Evolutionary conservation across 139 green algal genomes (phyloP).

Genomic region (Monoraphidium neglectum): DNA sequence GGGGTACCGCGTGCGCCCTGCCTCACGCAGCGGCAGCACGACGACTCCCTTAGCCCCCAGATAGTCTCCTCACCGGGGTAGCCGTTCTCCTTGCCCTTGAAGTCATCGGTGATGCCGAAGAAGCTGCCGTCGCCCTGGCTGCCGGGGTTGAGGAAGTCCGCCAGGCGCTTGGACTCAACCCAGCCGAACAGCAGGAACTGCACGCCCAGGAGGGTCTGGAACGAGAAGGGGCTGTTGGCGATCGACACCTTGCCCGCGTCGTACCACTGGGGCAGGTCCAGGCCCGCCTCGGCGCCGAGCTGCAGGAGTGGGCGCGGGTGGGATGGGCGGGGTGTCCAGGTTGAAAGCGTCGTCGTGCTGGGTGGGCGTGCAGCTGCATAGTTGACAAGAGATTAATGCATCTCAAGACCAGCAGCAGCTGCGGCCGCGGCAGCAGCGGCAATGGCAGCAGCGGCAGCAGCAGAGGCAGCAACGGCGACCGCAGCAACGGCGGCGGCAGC

Average conservation of each 20-base stretch:
- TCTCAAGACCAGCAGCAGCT: constrained; percentile 4
- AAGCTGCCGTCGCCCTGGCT: constrained; percentile 85
- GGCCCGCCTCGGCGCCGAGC: constrained; percentile 47
- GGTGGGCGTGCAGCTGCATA: neutral
- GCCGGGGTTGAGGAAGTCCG: constrained; percentile 85
- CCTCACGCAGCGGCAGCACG: no score
- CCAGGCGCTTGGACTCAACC: constrained; percentile 77
- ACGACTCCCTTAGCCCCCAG: no score
- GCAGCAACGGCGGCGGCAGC: constrained; percentile 31
- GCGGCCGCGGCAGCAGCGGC: constrained; percentile 16
- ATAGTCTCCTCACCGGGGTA: constrained; percentile 57
- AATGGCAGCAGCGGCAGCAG: constrained; percentile 22
- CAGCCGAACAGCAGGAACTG: constrained; percentile 76
- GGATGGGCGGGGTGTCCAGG: neutral
- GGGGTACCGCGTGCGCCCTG: no score
- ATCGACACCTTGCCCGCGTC: constrained; percentile 53
- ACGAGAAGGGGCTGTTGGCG: constrained; percentile 9
- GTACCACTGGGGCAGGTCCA: constrained; percentile 54
- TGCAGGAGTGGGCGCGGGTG: constrained; percentile 9
- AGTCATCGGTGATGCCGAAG: constrained; percentile 79
- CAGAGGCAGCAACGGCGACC: no score
- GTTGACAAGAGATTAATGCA: no score
- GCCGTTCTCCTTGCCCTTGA: constrained; percentile 79
- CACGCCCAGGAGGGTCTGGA: constrained; percentile 58
- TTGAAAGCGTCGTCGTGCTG: neutral